Base-by-base conservation (phyloP, 73 alveolate species). In the Paramecium sonneborni region DNA sequence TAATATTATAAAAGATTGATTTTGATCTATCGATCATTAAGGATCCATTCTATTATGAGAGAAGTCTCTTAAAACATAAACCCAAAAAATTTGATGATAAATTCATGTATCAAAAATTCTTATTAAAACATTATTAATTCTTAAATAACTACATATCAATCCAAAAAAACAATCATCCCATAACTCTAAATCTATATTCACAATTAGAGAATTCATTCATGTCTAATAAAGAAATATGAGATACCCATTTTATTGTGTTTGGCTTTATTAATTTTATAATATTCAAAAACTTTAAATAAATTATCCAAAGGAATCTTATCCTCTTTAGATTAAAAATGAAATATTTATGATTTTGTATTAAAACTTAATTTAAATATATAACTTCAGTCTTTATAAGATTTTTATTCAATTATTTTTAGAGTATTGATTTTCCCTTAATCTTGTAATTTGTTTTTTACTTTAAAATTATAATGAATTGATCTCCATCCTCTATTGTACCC, bases 131-230 rank as follows among this genome's bases (percentile, higher is more conserved):
- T 97, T 98, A 92, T 97, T 99, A 57, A 98, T 99, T 97, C 99
- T 97, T 87, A 98, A 69, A 92, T 98, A 98, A 91, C 94, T 94
- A 89, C 99, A 88, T 82, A 97, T 92, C 44, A 98, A 93, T 24
- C 97, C 99, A 94, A 95, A 98, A 95, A 96, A 98, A 85, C 99
- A 98, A 79, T 98, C 99, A 68, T n/a, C 94, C 95, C 99, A 98
- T 98, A 2, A 96, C 95, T 96, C 99, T 97, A 93, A 97, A 97
- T 92, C 99, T 96, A 70, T 97, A 93, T 92, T 90, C 94, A 57
- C 97, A 91, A 70, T 93, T 96, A 41, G 97, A 88, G 56, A 92
- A 88, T 28, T 99, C 99, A 56, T 94, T 92, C 89, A 97, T 99
- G 15, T 97, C 99, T 46, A 98, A 98, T 26, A 98, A 93, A 26